Percentiles rank a stretch among this genome's conserved stretches.
These are phyloP conservation scores for Puccinia coronata DNA, from an alignment of 1,284 basidiomycete genomes.

Conservation along the genomic window DNA sequence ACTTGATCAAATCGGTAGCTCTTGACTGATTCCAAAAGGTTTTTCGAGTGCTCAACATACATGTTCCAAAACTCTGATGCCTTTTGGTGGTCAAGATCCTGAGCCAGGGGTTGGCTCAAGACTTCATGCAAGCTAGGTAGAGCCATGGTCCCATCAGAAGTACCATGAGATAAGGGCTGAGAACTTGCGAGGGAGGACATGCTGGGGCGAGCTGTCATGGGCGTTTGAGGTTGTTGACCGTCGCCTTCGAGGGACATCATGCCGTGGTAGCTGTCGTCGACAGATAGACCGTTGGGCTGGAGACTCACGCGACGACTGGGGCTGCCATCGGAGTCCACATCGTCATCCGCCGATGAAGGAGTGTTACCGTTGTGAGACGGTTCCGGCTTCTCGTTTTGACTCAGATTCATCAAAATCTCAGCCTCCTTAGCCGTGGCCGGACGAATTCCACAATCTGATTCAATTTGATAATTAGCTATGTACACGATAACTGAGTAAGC, in stretches of 20 bases:
- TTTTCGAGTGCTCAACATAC: constrained; percentile 80
- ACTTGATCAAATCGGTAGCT: constrained; percentile 72
- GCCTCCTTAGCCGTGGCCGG: constrained; percentile 49
- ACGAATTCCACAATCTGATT: constrained; percentile 45
- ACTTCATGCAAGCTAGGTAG: constrained; percentile 40
- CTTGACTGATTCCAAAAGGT: constrained; percentile 72
- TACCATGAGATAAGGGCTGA: neutral
- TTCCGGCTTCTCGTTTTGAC: constrained; percentile 47
- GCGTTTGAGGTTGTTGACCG: constrained; percentile 55
- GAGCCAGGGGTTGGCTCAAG: constrained; percentile 20
- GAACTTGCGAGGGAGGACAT: constrained; percentile 27
- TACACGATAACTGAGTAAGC: neutral
- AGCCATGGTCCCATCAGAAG: constrained; percentile 20
- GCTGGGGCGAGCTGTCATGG: constrained; percentile 55
- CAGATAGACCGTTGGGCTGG: neutral
- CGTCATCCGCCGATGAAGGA: constrained; percentile 39
- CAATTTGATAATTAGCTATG: neutral
- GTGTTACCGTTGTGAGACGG: constrained; percentile 25
- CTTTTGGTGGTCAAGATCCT: constrained; percentile 22
- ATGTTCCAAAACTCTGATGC: constrained; percentile 80
- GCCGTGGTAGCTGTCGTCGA: constrained; percentile 10
- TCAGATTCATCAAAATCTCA: constrained; percentile 47
- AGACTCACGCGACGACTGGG: constrained; percentile 22
- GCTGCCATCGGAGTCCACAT: constrained; percentile 43
- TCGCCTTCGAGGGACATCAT: constrained; percentile 38